Evolutionary conservation across 148 eudicot species (phyloP).

Genomic region (Euryodendron excelsum): DNA sequence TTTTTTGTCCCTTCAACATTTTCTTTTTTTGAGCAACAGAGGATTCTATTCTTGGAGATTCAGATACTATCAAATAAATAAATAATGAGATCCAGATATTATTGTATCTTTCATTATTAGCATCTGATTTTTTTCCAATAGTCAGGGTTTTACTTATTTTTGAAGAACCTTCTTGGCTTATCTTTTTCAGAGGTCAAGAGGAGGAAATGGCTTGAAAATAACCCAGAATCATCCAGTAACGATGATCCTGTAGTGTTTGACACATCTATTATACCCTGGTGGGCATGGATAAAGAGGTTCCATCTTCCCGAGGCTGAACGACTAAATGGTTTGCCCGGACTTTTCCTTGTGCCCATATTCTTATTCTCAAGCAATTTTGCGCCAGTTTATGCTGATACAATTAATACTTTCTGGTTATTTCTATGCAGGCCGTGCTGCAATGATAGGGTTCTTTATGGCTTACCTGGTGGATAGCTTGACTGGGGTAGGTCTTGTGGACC

Average conservation of each 20-base stretch:
- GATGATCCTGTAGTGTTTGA: conserved; percentile 73
- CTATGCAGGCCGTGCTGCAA: conserved; percentile 88
- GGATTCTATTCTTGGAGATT: background rate
- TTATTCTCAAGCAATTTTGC: background rate
- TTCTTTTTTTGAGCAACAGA: background rate
- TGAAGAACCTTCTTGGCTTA: conserved; percentile 4
- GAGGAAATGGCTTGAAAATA: conserved; percentile 91
- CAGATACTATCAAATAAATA: too few species aligned
- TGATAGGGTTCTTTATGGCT: conserved; percentile 99
- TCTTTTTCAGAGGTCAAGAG: conserved; percentile 76
- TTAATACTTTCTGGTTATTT: background rate
- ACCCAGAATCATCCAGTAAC: conserved; percentile 86
- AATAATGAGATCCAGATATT: too few species aligned
- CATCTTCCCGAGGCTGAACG: conserved; percentile 99
- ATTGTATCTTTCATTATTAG: too few species aligned
- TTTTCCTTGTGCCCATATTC: background rate
- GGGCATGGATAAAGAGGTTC: conserved; percentile 98
- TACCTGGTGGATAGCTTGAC: conserved; percentile 98
- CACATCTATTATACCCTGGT: conserved; percentile 97
- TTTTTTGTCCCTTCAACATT: background rate
- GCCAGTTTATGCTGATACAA: background rate
- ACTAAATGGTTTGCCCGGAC: conserved; percentile 65
- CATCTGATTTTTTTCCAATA: background rate
- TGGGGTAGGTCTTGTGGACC: conserved; percentile 92
- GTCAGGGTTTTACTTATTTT: background rate